Base-by-base conservation (phyloP, 2,329 filamentous ascomycete species). In the Didymella keratinophila region DNA sequence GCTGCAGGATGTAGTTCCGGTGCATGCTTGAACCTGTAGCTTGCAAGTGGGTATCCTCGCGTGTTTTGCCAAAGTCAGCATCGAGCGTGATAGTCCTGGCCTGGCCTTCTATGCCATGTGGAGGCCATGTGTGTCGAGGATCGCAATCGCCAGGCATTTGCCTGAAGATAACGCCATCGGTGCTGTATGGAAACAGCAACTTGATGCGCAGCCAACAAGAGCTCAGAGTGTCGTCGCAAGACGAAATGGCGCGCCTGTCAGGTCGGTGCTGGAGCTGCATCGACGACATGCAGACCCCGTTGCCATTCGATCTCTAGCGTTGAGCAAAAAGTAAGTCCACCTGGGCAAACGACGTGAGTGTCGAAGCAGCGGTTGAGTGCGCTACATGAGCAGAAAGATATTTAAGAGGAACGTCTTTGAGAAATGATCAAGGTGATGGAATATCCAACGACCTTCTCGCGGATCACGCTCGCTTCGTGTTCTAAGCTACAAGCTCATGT, bases 261-360 rank as follows among this genome's bases (percentile, higher is more conserved):
- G 18, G 28, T 34, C 21, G 36, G 44, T 52, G 37, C 45, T 50
- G 30, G 12, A n/a, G 11, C 6, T 27, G 23, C 23, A 43, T 41
- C 12, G 37, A 41, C 20, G 20, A 23, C 20, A 21, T 41, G n/a
- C 18, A 21, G n/a, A 14, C 10, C 18, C 20, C 18, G 1, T 43
- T 14, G 10, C 6, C 16, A n/a, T 43, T 43, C 14, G 14, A n/a
- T 43, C 23, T 9, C 12, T 43, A 10, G 50, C 50, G 50, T 58
- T 53, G 41, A 46, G 30, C 32, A 49, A 52, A 48, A 32, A 42
- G 30, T 14, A 46, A 54, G 39, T 50, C 62, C 52, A n/a, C n/a
- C n/a, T n/a, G n/a, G n/a, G n/a, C n/a, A 67, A 64, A 66, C 61
- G 34, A 45, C 59, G 39, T 48, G 46, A 52, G 59, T 63, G 52